phyloP scores from a whole-genome alignment of 2,329 filamentous ascomycete species.

The Chaetomium strumarium region DNA sequence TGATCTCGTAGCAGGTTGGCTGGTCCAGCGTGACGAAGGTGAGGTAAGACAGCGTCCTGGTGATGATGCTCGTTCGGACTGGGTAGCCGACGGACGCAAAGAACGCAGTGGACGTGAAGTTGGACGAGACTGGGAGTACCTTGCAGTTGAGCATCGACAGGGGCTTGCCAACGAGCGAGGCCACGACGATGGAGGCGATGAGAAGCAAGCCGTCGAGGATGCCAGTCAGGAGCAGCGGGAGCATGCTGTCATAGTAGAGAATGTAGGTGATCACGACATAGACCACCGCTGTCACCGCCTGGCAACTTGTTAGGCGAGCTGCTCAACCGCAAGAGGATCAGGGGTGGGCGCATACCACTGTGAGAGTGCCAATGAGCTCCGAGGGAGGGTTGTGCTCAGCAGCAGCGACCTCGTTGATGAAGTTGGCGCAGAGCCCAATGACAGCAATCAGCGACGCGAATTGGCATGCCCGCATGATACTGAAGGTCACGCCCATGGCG shows the following conservation, averaged over 20 bases:
- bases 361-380: constrained; percentile 23
- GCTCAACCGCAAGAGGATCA: neutral
- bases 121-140: constrained; percentile 9
- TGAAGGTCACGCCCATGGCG: constrained; percentile 23
- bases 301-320: constrained; percentile 2
- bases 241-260: constrained; percentile 25
- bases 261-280: constrained; percentile 25
- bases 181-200: constrained; percentile 24
- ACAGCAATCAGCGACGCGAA: constrained; percentile 20
- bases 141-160: constrained; percentile 21
- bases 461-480: constrained; percentile 20
- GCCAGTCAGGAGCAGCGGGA: constrained; percentile 19
- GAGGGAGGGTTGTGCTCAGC: constrained; percentile 19
- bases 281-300: constrained; percentile 20
- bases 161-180: constrained; percentile 23
- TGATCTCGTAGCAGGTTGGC: constrained; percentile 23
- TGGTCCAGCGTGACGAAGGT: constrained; percentile 20
- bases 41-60: constrained; percentile 18
- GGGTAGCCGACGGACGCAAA: constrained; percentile 5
- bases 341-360: constrained; percentile 19
- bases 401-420: constrained; percentile 20
- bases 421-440: constrained; percentile 22
- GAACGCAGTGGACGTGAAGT: neutral
- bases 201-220: constrained; percentile 20
- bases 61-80: constrained; percentile 6